Base-by-base conservation (phyloP, 2,329 filamentous ascomycete genomes). In the Pyrenophora seminiperda region DNA sequence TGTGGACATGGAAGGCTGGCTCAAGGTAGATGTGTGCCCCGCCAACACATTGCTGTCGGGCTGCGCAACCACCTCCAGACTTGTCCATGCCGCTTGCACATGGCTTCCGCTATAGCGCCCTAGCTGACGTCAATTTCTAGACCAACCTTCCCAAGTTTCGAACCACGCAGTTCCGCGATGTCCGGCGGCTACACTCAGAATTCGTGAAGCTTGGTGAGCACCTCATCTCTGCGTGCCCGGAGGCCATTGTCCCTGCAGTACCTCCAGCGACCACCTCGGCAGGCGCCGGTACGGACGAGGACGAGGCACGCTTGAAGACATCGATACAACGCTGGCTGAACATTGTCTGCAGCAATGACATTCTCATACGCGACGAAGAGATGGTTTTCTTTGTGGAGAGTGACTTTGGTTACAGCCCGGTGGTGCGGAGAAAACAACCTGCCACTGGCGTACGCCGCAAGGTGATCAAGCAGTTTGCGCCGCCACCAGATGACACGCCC, bases 331-430 rank as follows among this genome's bases (percentile, higher is more conserved):
- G 91, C 70, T 99, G 94, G 94, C 81, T 99, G 65, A 97, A 96
- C 73, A 89, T 90, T 51, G 88, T 99, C 15, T 96, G 94, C 76
- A 84, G 84, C 66, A 97, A 94, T 63, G 92, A 97, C 29, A 86
- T 95, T 1, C 83, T 99, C 6, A 96, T 96, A 80, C 85, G 89
- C 55, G 94, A 99, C 70, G 93, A 97, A 56, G 94, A 99, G 76
- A 93, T 97, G 85, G 85, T 97, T 4, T 86, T 97, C 53, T 99
- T 99, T 66, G 91, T 99, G n/a, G 94, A 99, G 76, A 96, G 91
- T 70, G 94, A 99, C 73, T 97, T 97, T 73, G 94, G 94, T 32
- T 99, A 99, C 75, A 97, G 91, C 67, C 94, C 94, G 1, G 89
- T 97, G 67, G 87, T 97, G 38, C 88, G 93, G 73, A 91, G 91